phyloP scores from a whole-genome alignment of 2,329 filamentous ascomycete genomes.

The Pezicula neosporulosa region DNA sequence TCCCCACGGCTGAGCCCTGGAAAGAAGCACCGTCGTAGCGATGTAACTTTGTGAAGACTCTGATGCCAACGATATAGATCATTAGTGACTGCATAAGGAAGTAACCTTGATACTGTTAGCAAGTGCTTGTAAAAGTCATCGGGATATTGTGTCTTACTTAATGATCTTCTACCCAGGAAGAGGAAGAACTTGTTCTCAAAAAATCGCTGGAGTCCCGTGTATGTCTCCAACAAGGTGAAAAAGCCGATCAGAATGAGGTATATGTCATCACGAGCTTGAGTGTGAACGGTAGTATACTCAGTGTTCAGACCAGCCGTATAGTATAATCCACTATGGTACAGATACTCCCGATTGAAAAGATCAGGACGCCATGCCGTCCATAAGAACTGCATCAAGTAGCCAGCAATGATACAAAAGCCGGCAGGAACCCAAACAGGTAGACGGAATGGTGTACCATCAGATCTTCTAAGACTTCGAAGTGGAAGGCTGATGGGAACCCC shows the following conservation, averaged over 20 bases:
- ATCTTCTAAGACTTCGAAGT: background rate
- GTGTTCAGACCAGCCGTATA: conserved; percentile 32
- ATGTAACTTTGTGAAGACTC: background rate
- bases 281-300: conserved; percentile 28
- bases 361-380: conserved; percentile 37
- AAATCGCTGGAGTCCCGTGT: conserved; percentile 29
- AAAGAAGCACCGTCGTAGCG: conserved; percentile 3
- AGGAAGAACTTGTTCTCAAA: conserved; percentile 32
- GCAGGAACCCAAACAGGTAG: conserved; percentile 31
- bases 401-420: conserved; percentile 27
- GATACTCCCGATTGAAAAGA: conserved; percentile 32
- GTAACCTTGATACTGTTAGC: background rate
- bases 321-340: conserved; percentile 38
- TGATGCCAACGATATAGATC: background rate
- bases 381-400: conserved; percentile 37
- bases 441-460: conserved; percentile 5
- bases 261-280: conserved; percentile 37
- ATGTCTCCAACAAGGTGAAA: conserved; percentile 37
- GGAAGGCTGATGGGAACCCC: conserved; percentile 19
- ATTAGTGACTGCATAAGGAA: conserved; percentile 1
- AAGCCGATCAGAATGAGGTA: conserved; percentile 40
- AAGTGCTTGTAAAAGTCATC: background rate
- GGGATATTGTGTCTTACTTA: conserved; percentile 32
- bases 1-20: background rate
- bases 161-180: conserved; percentile 36